Evolutionary conservation across 2,329 filamentous ascomycete species (phyloP).

Genomic region (Xylariaceae sp.): DNA sequence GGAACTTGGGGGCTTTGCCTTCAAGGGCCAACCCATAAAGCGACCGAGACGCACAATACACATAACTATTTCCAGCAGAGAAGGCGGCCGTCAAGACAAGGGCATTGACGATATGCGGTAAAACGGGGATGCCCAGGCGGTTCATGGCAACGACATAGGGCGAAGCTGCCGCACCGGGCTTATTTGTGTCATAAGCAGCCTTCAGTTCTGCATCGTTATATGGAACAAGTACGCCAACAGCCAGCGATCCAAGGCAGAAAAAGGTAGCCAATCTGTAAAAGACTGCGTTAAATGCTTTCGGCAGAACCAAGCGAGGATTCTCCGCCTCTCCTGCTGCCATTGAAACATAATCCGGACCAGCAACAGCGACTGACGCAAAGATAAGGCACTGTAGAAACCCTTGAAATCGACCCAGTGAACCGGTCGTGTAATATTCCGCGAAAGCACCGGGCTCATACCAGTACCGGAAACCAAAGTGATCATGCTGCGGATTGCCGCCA

Average conservation of each 20-base stretch:
- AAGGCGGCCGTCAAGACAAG: slow-evolving; percentile 71
- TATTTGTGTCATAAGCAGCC: slow-evolving; percentile 62
- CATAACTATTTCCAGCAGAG: slow-evolving; percentile 71
- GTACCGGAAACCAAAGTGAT: slow-evolving; percentile 74
- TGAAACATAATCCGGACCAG: slow-evolving; percentile 64
- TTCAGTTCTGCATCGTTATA: slow-evolving; percentile 69
- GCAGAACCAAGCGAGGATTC: slow-evolving; percentile 72
- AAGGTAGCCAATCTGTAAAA: slow-evolving; percentile 79
- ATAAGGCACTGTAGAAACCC: slow-evolving; percentile 80
- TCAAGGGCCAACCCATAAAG: slow-evolving; percentile 73
- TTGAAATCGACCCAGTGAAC: slow-evolving; percentile 71
- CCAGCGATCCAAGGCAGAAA: slow-evolving; percentile 76
- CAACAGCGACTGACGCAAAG: slow-evolving; percentile 70
- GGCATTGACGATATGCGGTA: slow-evolving; percentile 76
- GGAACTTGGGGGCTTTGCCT: slow-evolving; percentile 66
- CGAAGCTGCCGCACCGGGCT: slow-evolving; percentile 72
- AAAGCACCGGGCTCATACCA: slow-evolving; percentile 75
- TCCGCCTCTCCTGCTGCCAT: slow-evolving; percentile 72
- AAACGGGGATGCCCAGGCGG: slow-evolving; percentile 63
- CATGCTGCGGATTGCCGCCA: slow-evolving; percentile 76
- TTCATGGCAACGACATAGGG: slow-evolving; percentile 73
- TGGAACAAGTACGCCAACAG: slow-evolving; percentile 73
- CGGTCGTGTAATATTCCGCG: slow-evolving; percentile 66
- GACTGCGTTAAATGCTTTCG: slow-evolving; percentile 76
- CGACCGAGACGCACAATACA: slow-evolving; percentile 72